Evolutionary conservation across 2,329 filamentous ascomycete genomes (phyloP).

Genomic region (Penicillium fuscoglaucum): DNA sequence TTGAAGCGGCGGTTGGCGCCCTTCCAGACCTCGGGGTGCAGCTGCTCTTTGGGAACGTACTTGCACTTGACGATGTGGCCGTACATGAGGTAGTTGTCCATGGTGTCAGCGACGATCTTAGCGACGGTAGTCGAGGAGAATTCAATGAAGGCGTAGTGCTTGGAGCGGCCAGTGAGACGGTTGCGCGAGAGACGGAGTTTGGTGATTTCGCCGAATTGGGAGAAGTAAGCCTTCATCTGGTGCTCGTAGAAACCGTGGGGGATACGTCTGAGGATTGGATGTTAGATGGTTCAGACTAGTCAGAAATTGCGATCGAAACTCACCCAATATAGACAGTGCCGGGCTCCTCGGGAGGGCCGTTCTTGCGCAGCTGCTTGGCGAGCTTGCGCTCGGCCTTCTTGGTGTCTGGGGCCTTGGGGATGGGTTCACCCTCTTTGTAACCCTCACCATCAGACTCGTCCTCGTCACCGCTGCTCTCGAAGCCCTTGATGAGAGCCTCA

Average conservation of each 20-base stretch:
- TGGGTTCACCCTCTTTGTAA: conserved; percentile 46
- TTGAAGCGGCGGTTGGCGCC: conserved; percentile 90
- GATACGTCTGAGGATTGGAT: conserved; percentile 58
- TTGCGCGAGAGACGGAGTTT: conserved; percentile 84
- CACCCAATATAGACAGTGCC: conserved; percentile 84
- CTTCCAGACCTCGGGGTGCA: conserved; percentile 83
- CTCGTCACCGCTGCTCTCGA: conserved; percentile 57
- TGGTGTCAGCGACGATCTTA: conserved; percentile 88
- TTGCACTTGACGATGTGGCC: conserved; percentile 91
- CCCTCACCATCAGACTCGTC: conserved; percentile 51
- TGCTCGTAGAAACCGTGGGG: conserved; percentile 97
- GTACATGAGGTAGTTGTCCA: conserved; percentile 97
- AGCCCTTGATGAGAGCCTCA: conserved; percentile 55
- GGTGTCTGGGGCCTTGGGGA: conserved; percentile 47
- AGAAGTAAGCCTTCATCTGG: conserved; percentile 90
- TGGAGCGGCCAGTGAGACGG: conserved; percentile 84
- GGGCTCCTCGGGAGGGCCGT: conserved; percentile 50
- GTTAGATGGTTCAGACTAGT: conserved; percentile 18
- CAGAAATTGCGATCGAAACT: conserved; percentile 23
- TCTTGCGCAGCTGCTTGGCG: conserved; percentile 52
- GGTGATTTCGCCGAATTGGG: conserved; percentile 83
- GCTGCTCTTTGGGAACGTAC: conserved; percentile 70
- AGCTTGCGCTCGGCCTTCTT: conserved; percentile 53
- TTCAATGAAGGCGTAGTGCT: conserved; percentile 94
- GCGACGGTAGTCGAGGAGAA: conserved; percentile 77